A percentile compares a stretch with the other conserved stretches of the same genome.
These are phyloP conservation scores for Mycena kentingensis DNA, from an alignment of 768 basidiomycete genomes.

Conservation along the genomic window DNA sequence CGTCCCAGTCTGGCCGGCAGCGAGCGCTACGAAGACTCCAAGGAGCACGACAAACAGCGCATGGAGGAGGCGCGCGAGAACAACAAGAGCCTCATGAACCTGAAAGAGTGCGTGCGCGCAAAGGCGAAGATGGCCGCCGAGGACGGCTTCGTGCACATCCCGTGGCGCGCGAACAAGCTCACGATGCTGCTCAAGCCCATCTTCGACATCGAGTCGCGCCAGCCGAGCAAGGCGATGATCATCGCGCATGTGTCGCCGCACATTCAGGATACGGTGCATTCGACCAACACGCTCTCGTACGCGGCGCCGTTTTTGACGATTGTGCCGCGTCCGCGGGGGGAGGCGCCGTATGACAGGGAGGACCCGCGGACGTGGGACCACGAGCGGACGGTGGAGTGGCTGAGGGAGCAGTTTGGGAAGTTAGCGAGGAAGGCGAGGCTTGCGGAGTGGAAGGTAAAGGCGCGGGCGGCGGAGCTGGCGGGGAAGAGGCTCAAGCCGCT, in stretches of 20 bases:
- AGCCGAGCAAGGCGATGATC: constrained; percentile 32
- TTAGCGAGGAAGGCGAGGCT: constrained; percentile 14
- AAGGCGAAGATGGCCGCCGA: constrained; percentile 38
- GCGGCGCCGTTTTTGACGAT: constrained; percentile 36
- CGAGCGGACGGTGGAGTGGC: constrained; percentile 30
- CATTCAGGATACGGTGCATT: constrained; percentile 36
- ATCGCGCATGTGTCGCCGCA: constrained; percentile 41
- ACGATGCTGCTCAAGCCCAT: constrained; percentile 41
- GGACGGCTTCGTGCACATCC: constrained; percentile 40
- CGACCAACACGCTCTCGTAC: constrained; percentile 35
- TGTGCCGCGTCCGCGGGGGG: constrained; percentile 31
- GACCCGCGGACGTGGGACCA: constrained; percentile 39
- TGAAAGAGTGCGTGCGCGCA: constrained; percentile 41
- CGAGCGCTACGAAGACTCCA: constrained; percentile 39
- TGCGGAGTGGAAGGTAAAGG: constrained; percentile 15
- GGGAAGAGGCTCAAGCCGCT: constrained; percentile 15
- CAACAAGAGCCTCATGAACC: constrained; percentile 38
- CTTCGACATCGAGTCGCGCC: constrained; percentile 36
- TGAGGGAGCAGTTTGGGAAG: constrained; percentile 28
- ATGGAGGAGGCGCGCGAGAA: constrained; percentile 38
- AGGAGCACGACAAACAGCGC: constrained; percentile 36
- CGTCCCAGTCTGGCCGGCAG: constrained; percentile 35
- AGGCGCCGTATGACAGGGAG: constrained; percentile 32
- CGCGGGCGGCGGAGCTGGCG: constrained; percentile 1
- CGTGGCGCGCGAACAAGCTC: constrained; percentile 36